Conservation (phyloP, 73 alveolate species). For the Tetrahymena borealis region DNA sequence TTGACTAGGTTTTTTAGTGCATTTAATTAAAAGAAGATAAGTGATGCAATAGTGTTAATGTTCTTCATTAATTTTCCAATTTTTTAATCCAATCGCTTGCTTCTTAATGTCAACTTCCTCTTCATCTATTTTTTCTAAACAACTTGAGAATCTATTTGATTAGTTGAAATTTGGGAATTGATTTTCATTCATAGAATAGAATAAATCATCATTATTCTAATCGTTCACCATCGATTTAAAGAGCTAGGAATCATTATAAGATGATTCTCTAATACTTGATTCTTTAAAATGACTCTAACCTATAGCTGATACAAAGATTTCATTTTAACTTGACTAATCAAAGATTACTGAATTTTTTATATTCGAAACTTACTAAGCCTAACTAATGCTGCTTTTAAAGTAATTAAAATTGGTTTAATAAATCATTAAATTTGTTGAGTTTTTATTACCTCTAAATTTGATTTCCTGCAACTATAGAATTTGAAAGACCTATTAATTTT, state of each 20-base stretch:
- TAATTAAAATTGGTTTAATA: too few species aligned
- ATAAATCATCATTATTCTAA: background rate
- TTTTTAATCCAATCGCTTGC: background rate
- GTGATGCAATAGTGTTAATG: background rate
- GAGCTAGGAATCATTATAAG: background rate
- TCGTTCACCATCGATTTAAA: background rate
- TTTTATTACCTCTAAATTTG: too few species aligned
- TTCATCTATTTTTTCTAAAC: background rate
- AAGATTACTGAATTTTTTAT: too few species aligned
- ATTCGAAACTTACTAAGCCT: too few species aligned
- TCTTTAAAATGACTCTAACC: background rate
- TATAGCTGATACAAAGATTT: too few species aligned
- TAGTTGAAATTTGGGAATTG: background rate
- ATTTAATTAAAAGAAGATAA: background rate
- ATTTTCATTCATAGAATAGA: background rate
- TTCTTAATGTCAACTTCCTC: background rate
- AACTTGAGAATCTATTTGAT: background rate
- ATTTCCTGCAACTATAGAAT: too few species aligned
- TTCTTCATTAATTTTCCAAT: background rate
- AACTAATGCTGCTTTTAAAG: too few species aligned
- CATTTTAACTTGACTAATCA: too few species aligned
- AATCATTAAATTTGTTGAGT: too few species aligned
- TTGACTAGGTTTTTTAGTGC: background rate
- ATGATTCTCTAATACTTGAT: background rate
- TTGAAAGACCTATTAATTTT: too few species aligned